phyloP scores from a whole-genome alignment of 1,284 basidiomycete genomes.

The Sporisorium graminicola region DNA sequence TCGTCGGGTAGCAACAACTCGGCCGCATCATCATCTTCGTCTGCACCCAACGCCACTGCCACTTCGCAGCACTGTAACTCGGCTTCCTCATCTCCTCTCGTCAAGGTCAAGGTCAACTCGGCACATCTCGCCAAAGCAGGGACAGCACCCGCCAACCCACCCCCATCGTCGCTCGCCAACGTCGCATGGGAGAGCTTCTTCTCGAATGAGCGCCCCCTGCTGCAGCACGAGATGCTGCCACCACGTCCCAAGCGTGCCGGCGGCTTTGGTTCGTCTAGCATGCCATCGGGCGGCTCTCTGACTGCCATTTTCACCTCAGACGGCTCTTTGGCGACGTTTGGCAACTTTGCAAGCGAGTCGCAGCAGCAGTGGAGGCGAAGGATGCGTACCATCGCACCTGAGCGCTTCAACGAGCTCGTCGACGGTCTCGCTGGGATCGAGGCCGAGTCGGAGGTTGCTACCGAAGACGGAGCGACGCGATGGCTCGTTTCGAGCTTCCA shows the following conservation, averaged over 20 bases:
- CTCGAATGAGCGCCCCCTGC: slow-evolving; percentile 49
- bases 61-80: slow-evolving; percentile 19
- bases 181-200: slow-evolving; percentile 59
- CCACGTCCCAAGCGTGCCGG: slow-evolving; percentile 43
- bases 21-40: slow-evolving; percentile 36
- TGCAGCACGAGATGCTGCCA: slow-evolving; percentile 58
- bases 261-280: slow-evolving; percentile 29
- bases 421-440: slow-evolving; percentile 41
- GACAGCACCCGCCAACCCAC: slow-evolving; percentile 46
- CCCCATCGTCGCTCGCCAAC: slow-evolving; percentile 43
- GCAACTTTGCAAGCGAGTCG: slow-evolving; percentile 37
- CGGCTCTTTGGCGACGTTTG: slow-evolving; percentile 40
- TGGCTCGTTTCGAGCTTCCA: slow-evolving; percentile 48
- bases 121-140: slow-evolving; percentile 20
- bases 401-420: slow-evolving; percentile 52
- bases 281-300: slow-evolving; percentile 33
- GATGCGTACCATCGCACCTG: slow-evolving; percentile 45
- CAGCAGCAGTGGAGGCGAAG: slow-evolving; percentile 42
- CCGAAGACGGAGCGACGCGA: slow-evolving; percentile 19
- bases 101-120: slow-evolving; percentile 27
- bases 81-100: slow-evolving; percentile 25
- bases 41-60: slow-evolving; percentile 21
- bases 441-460: slow-evolving; percentile 3
- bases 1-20: slow-evolving; percentile 28
- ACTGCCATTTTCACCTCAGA: slow-evolving; percentile 45